These are phyloP conservation scores for Acer campestre DNA, from an alignment of 345 rosid species.

Conservation along the genomic window DNA sequence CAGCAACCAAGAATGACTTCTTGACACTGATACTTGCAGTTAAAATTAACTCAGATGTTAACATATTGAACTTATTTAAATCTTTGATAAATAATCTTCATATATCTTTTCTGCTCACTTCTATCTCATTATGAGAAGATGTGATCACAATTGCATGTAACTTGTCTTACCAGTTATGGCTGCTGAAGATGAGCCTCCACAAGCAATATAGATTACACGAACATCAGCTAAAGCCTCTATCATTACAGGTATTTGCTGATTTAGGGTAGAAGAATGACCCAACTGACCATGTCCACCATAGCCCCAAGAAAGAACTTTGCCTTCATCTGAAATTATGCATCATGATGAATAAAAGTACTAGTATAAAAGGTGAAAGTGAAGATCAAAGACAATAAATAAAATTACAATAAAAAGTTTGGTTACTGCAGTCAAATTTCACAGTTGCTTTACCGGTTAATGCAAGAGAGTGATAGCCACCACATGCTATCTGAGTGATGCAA, in stretches of 20 bases:
- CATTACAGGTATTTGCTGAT: conserved; percentile 54
- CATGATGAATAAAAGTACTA: conserved; percentile 6
- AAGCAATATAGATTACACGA: conserved; percentile 55
- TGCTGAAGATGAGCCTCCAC: conserved; percentile 94
- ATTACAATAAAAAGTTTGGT: not conserved
- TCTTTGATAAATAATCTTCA: not conserved
- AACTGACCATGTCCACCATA: conserved; percentile 94
- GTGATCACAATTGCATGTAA: not conserved
- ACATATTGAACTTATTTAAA: not conserved
- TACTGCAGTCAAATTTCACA: not conserved
- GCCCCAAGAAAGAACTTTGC: conserved; percentile 93
- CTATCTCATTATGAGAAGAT: not conserved
- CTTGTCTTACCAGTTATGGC: conserved; percentile 65
- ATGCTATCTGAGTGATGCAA: conserved; percentile 64
- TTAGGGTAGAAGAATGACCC: conserved; percentile 64
- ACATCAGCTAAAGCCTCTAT: conserved; percentile 71
- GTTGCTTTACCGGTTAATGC: conserved; percentile 72
- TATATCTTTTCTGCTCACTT: not conserved
- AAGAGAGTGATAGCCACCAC: conserved; percentile 94
- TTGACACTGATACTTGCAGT: not conserved
- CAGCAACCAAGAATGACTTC: not conserved
- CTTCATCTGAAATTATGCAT: conserved; percentile 56
- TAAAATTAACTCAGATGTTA: not conserved
- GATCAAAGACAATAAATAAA: not conserved
- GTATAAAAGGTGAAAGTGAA: not conserved